A percentile compares a stretch with the other conserved stretches of the same genome.
phyloP scores from a whole-genome alignment of 345 rosid species.

The Trapa bicornis region DNA sequence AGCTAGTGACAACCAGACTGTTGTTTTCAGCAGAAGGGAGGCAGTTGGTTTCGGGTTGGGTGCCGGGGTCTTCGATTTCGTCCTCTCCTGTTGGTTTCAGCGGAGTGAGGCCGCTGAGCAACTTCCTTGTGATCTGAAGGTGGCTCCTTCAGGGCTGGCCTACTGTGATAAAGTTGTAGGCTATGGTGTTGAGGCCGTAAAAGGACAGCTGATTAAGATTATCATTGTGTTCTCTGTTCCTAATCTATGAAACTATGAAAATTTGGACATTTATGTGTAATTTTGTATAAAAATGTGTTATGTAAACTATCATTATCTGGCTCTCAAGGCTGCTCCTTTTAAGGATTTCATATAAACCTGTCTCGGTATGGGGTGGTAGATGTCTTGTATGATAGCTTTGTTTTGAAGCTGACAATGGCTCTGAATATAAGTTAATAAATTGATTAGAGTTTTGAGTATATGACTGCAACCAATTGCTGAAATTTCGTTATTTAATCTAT shows the following conservation, averaged over 20 bases:
- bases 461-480: not conserved
- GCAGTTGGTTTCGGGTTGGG: slow-evolving; percentile 31
- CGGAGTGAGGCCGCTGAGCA: slow-evolving; percentile 28
- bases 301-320: not conserved
- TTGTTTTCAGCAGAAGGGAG: slow-evolving; percentile 37
- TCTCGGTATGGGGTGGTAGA: too few species aligned
- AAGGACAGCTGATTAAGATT: slow-evolving; percentile 84
- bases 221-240: not conserved
- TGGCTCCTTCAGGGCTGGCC: slow-evolving; percentile 79
- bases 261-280: not conserved
- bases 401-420: too few species aligned
- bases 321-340: not conserved
- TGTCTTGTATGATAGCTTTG: too few species aligned
- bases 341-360: not conserved
- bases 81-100: slow-evolving; percentile 13
- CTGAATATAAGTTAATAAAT: not conserved
- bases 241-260: not conserved
- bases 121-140: slow-evolving; percentile 47
- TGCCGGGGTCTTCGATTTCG: slow-evolving; percentile 22
- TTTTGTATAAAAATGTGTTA: not conserved
- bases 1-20: slow-evolving; percentile 10
- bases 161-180: slow-evolving; percentile 74
- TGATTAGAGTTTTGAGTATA: not conserved
- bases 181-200: slow-evolving; percentile 59
- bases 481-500: not conserved